Base-by-base conservation (phyloP, 2,329 filamentous ascomycete species). In the Paramyrothecium roridum region DNA sequence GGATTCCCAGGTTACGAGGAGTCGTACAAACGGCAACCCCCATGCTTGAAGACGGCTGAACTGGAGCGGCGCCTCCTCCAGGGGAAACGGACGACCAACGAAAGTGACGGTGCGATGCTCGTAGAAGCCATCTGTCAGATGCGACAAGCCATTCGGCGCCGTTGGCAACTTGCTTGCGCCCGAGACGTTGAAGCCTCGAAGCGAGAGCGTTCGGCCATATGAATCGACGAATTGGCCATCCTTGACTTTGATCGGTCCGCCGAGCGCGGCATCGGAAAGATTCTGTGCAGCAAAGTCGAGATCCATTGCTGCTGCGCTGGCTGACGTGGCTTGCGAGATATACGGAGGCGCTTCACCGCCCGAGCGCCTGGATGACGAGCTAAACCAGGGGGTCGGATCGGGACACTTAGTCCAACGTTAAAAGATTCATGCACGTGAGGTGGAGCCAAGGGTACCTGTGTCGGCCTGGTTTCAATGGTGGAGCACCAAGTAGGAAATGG, bases 1-100 rank as follows among this genome's bases (percentile, higher is more conserved):
- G 7, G 74, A 70, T 55, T 76, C 73, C 73, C 73, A 76, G 3
- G 72, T 73, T n/a, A 76, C 72, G 13, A 76, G 70, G 52, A 76
- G 65, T 23, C 73, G 67, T 13, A 75, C 64, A 22, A 76, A 59
- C 30, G 73, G 70, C 37, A 73, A 56, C 0, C 73, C 73, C 74
- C 73, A 76, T 34, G 68, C 66, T 50, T 63, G 67, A 26, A 76
- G 63, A 2, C 72, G 65, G 19, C 65, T 61, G 52, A 75, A 74
- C 53, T 76, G 74, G 33, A 74, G 62, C 22, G 66, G 70, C 6
- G 73, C 74, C 40, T 75, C 70, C 19, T 68, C 66, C 0, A 74
- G 60, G 0, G 67, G 68, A 47, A 76, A 76, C 1, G 73, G 73
- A 10, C 72, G 61, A 1, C 73, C 73, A 6, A 67, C 55, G 53